A percentile compares a stretch with the other conserved stretches of the same genome.
These are phyloP conservation scores for Magnolia changhungtana DNA, from an alignment of 164 flowering plant species.

Conservation along the genomic window DNA sequence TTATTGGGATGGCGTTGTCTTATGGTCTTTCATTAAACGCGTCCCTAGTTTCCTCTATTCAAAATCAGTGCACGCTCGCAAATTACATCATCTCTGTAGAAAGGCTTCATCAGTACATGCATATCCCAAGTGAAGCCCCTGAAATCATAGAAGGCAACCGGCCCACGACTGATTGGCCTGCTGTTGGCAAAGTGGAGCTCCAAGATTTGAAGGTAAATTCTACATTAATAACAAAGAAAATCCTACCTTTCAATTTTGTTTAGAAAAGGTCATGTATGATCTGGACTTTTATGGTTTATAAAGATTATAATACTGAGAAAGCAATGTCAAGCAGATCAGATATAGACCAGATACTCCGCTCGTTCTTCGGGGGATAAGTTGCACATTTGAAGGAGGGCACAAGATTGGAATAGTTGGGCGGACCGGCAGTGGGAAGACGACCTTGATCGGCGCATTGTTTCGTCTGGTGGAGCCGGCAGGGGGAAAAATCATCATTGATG, in stretches of 20 bases:
- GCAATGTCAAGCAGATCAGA: constrained; percentile 44
- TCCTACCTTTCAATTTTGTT: neutral
- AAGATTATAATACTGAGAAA: neutral
- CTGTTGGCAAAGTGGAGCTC: constrained; percentile 55
- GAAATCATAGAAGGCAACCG: constrained; percentile 39
- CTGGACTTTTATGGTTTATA: neutral
- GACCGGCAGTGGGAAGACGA: constrained; percentile 82
- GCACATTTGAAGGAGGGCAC: constrained; percentile 62
- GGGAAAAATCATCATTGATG: constrained; percentile 57
- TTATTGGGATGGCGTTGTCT: constrained; percentile 74
- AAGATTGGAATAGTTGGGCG: constrained; percentile 83
- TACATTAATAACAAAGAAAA: neutral
- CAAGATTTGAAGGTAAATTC: constrained; percentile 39
- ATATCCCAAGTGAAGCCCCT: constrained; percentile 67
- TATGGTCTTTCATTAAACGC: constrained; percentile 71
- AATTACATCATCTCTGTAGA: constrained; percentile 68
- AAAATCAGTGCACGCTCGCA: constrained; percentile 50
- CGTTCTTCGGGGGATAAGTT: constrained; percentile 68
- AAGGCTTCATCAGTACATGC: constrained; percentile 66
- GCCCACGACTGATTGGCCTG: constrained; percentile 55
- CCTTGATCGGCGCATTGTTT: constrained; percentile 62
- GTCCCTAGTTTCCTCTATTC: constrained; percentile 44
- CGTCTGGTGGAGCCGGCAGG: constrained; percentile 64
- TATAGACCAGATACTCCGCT: constrained; percentile 58
- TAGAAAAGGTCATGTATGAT: neutral